Percentiles rank a stretch among this genome's conserved stretches.
Conservation (phyloP, 495 filamentous ascomycete species). For the Rostrohypoxylon terebratum region DNA sequence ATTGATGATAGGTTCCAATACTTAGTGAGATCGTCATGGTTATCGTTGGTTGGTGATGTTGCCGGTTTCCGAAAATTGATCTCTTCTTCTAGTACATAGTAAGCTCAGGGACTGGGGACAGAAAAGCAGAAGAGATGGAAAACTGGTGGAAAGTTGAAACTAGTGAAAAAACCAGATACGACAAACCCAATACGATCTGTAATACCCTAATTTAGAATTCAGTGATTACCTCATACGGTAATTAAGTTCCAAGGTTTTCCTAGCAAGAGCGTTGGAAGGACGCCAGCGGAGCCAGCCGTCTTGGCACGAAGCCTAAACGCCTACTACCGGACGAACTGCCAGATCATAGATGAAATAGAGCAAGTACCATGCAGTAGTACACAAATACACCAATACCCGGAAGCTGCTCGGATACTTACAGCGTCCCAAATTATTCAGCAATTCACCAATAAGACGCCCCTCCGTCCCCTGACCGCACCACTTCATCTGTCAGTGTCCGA, state of each 20-base stretch:
- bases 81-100: no score
- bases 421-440: neutral
- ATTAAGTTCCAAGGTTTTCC: constrained; percentile 11
- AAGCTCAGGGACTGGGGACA: constrained; percentile 1
- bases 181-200: neutral
- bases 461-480: constrained; percentile 8
- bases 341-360: no score
- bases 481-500: neutral
- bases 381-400: neutral
- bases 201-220: constrained; percentile 27
- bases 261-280: neutral
- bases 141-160: neutral
- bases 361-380: neutral
- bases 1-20: constrained; percentile 2
- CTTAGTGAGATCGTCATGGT: constrained; percentile 24
- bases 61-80: neutral
- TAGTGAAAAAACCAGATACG: neutral
- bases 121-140: neutral
- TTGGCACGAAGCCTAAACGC: constrained; percentile 15
- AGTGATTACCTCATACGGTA: constrained; percentile 16
- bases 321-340: neutral
- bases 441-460: constrained; percentile 8
- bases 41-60: constrained; percentile 14
- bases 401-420: no score
- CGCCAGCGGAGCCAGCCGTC: constrained; percentile 30